A percentile compares a stretch with the other conserved stretches of the same genome.
Conservation (phyloP, 495 filamentous ascomycete genomes). For the Eremomyces bilateralis region DNA sequence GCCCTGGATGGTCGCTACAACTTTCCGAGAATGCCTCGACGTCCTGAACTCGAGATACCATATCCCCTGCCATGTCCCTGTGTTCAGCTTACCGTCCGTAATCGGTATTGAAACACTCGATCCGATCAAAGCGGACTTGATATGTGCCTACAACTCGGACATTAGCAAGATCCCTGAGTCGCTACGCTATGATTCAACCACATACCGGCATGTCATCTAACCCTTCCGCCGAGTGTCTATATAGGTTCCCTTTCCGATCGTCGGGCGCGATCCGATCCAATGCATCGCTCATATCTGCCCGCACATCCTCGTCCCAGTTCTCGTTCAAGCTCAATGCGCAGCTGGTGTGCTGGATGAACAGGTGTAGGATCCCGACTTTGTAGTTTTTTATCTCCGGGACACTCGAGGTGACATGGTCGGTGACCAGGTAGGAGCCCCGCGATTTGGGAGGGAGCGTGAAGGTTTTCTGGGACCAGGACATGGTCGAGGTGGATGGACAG, state of each 20-base stretch:
- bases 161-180: conserved; percentile 1
- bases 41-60: conserved; percentile 89
- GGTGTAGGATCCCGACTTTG: conserved; percentile 67
- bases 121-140: conserved; percentile 77
- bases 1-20: conserved; percentile 89
- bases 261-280: conserved; percentile 72
- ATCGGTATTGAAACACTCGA: conserved; percentile 80
- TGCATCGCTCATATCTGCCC: conserved; percentile 80
- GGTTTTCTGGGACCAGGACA: conserved; percentile 62
- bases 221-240: conserved; percentile 79
- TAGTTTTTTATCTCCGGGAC: conserved; percentile 59
- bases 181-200: not conserved
- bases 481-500: conserved; percentile 15
- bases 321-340: conserved; percentile 78
- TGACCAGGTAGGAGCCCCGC: conserved; percentile 81
- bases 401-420: conserved; percentile 38
- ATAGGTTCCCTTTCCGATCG: conserved; percentile 48
- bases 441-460: conserved; percentile 50
- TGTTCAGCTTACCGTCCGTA: conserved; percentile 54
- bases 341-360: conserved; percentile 82
- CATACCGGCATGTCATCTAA: conserved; percentile 69
- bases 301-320: conserved; percentile 71
- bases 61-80: conserved; percentile 63
- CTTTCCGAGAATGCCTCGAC: conserved; percentile 47
- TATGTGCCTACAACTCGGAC: conserved; percentile 77